phyloP scores from a whole-genome alignment of 1,284 basidiomycete genomes.

The Anthracocystis setariae region DNA sequence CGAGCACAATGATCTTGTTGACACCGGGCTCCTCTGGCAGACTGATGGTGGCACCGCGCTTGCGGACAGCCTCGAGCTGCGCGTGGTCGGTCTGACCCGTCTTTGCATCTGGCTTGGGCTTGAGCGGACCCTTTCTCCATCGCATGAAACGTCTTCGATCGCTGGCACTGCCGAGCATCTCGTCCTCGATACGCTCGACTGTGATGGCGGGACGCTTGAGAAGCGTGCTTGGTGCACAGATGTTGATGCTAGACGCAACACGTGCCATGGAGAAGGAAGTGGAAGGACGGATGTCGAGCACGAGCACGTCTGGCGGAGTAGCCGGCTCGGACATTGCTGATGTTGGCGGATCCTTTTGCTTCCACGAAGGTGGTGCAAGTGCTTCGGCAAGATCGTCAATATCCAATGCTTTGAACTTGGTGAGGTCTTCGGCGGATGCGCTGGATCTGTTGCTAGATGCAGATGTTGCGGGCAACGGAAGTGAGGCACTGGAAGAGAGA shows the following conservation, averaged over 20 bases:
- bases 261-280: constrained; percentile 57
- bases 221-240: constrained; percentile 92
- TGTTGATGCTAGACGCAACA: constrained; percentile 75
- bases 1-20: constrained; percentile 62
- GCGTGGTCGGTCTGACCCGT: constrained; percentile 10
- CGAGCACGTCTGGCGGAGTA: constrained; percentile 40
- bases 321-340: background rate
- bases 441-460: constrained; percentile 13
- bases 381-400: constrained; percentile 38
- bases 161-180: constrained; percentile 55
- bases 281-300: constrained; percentile 89
- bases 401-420: constrained; percentile 43
- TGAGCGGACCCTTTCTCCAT: constrained; percentile 51
- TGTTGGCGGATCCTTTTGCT: constrained; percentile 6
- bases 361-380: constrained; percentile 24
- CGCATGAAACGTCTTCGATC: constrained; percentile 50
- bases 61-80: constrained; percentile 22
- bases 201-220: constrained; percentile 70
- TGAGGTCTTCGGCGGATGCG: constrained; percentile 16
- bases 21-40: constrained; percentile 36
- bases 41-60: constrained; percentile 31
- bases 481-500: constrained; percentile 22
- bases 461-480: constrained; percentile 26
- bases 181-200: constrained; percentile 60
- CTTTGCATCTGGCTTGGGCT: constrained; percentile 18